These are phyloP conservation scores for Ophiostoma ulmi DNA, from an alignment of 2,329 filamentous ascomycete species.

Conservation along the genomic window DNA sequence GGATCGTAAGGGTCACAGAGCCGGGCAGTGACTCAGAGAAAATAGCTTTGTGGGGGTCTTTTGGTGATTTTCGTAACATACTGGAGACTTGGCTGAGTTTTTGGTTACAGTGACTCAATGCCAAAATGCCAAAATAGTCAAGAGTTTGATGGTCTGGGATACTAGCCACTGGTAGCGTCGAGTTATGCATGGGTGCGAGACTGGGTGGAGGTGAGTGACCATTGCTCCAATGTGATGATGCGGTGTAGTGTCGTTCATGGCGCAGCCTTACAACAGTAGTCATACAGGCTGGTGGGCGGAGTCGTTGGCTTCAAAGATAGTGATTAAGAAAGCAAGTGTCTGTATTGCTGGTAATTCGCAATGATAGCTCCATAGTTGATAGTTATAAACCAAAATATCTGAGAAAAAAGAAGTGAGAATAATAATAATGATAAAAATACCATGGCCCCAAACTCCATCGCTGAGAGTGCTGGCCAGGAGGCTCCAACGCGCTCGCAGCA, in stretches of 20 bases:
- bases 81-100: background rate
- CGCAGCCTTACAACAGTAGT: background rate
- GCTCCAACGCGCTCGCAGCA: background rate
- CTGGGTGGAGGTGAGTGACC: background rate
- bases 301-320: background rate
- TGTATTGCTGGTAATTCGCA: background rate
- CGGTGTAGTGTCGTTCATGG: background rate
- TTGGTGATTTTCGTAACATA: background rate
- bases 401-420: background rate
- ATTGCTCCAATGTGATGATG: background rate
- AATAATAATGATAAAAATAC: background rate
- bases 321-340: background rate
- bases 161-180: background rate
- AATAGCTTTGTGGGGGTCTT: background rate
- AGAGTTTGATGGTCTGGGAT: background rate
- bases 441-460: background rate
- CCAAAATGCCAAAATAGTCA: background rate
- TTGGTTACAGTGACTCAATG: background rate
- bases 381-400: background rate
- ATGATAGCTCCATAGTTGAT: background rate
- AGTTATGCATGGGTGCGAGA: background rate
- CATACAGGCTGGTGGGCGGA: background rate
- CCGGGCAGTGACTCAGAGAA: conserved; percentile 21
- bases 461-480: background rate
- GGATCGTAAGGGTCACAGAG: background rate